Base-by-base conservation (phyloP, 352 stramenopile species). In the Halophytophthora batemanensis region DNA sequence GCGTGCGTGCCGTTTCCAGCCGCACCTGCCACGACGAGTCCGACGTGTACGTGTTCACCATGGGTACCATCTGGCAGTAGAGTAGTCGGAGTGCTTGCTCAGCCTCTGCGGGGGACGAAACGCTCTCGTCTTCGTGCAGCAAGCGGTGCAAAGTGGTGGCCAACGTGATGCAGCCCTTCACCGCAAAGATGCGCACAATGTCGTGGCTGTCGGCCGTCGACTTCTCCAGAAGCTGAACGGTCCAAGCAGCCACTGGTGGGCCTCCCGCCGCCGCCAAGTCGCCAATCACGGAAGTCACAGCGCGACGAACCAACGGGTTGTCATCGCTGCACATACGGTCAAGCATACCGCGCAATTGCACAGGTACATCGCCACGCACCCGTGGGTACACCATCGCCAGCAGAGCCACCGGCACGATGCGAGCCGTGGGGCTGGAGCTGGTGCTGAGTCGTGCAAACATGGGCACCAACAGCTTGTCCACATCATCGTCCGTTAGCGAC, bases 11-110 rank as follows among this genome's bases (percentile, higher is more conserved):
- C 18, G 76, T 82, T 53, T 95, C 79, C 8, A 93, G 58, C 19
- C 85, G 82, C 29, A 95, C 82, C 70, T 95, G 85, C 85, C 85
- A 95, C 14, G 83, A 93, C 10, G 81, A 86, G 38, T 95, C 85
- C 12, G 80, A 90, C 19, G 79, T 87, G 64, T 92, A 93, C 29
- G 81, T 90, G 64, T 93, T 95, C 40, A 95, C 77, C 74, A 93
- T 82, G 5, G 85, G 85, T 43, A 95, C 69, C 74, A 95, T 89
- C 40, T 92, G 79, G 58, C 71, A 79, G 39, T 84, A 81, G 10
- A 93, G 51, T 45, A 95, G 53, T n/a, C 74, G 81, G 22, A 90
- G 53, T 33, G 67, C 33, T 46, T 82, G 66, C 7, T 82, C 69
- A 33, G 49, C 43, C 23, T 70, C 60, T 18, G 64, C 48, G 6